Evolutionary conservation across 139 green algal genomes (phyloP), one percentile per base, ranked within the genome.

Genomic region (Coccomyxa sp.): DNA sequence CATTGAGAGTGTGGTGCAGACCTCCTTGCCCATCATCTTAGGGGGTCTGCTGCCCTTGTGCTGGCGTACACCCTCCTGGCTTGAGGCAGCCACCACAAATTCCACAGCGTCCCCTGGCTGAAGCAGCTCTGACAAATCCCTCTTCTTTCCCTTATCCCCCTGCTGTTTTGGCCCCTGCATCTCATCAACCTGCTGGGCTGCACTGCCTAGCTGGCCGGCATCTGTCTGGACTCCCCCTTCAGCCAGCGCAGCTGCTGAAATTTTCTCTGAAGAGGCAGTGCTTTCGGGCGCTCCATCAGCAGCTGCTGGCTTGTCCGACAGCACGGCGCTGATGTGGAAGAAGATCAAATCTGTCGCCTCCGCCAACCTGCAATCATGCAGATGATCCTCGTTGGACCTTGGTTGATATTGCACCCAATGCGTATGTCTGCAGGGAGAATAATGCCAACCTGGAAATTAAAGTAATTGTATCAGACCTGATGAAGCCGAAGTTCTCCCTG

Each of bases 401-500:
- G 38, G 38, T 51, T 51, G 7, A 7, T n/a, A n/a, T 51, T 51
- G 3, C 38, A 11, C 3, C 38, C 7, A 7, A 7, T 7, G 7
- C 38, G 7, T 51, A 51, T 51, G 38, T 51, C 38, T 51, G 38
- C 38, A 51, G 38, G 38, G 7, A 7, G 7, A 51, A 51, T 51
- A 3, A 51, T 51, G 38, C 38, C 38, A 51, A 51, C 7, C 38
- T 51, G 38, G 7, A 51, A 7, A 7, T 7, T 51, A 11, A 51
- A 51, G 38, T n/a, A n/a, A n/a, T 51, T 51, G 38, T 0, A 60
- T 14, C 23, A 25, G 13, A 82, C 82, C 77, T 82, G 27, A 86
- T 86, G 66, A 86, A 86, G 25, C 82, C 82, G 45, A 82, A 86
- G 25, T 60, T 82, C 32, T 80, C 82, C 66, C 74, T 79, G 45